phyloP scores from a whole-genome alignment of 805 yeast genomes.

The Candida hungchunana region DNA sequence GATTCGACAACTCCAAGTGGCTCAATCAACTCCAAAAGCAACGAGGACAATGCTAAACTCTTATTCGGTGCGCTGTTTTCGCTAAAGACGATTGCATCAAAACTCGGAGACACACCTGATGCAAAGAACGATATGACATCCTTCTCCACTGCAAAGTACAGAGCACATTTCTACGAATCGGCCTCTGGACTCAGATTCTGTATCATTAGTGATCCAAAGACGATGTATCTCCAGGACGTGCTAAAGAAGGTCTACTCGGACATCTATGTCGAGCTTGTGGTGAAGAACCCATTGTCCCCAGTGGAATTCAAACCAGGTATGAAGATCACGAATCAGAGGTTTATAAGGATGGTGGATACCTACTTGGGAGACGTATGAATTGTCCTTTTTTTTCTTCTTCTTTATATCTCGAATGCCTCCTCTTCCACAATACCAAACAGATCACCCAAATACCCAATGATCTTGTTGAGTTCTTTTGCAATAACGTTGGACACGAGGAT shows the following conservation, averaged over 20 bases:
- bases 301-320: conserved; percentile 52
- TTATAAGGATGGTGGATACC: conserved; percentile 29
- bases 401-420: conserved; percentile 23
- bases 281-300: conserved; percentile 55
- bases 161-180: conserved; percentile 78
- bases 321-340: conserved; percentile 52
- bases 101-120: conserved; percentile 35
- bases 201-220: conserved; percentile 60
- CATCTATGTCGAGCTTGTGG: conserved; percentile 56
- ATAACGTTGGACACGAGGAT: conserved; percentile 67
- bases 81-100: conserved; percentile 68
- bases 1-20: conserved; percentile 26
- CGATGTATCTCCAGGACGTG: conserved; percentile 51
- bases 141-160: conserved; percentile 68
- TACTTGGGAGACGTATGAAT: conserved; percentile 11
- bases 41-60: conserved; percentile 71
- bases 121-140: conserved; percentile 39
- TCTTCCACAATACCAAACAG: conserved; percentile 60
- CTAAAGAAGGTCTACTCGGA: conserved; percentile 57
- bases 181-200: conserved; percentile 76
- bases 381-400: neutral
- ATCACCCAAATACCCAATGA: conserved; percentile 50
- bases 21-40: conserved; percentile 47
- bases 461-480: conserved; percentile 56
- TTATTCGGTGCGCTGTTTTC: conserved; percentile 85